Conservation (phyloP, 1,139 yeast genomes). For the Pichia sp. region DNA sequence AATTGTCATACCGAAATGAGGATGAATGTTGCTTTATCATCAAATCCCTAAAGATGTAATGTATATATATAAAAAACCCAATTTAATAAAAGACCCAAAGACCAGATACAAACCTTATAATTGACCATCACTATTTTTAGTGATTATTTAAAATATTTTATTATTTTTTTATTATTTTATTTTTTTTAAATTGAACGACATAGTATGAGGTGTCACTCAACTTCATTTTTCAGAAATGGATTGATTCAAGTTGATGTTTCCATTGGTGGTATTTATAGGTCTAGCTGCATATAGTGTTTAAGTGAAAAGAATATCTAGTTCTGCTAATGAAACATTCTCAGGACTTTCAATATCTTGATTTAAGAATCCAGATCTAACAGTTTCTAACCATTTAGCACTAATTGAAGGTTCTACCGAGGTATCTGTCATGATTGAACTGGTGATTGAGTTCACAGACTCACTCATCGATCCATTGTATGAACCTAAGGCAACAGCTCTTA, state of each 20-base stretch:
- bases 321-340: constrained; percentile 68
- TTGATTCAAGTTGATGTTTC: neutral
- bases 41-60: neutral
- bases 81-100: constrained; percentile 9
- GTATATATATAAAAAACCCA: constrained; percentile 6
- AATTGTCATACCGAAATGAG: no score
- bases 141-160: neutral
- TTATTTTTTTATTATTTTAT: neutral
- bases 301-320: constrained; percentile 59
- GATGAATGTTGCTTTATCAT: neutral
- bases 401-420: constrained; percentile 32
- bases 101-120: constrained; percentile 6
- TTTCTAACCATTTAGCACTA: constrained; percentile 61
- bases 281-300: constrained; percentile 17
- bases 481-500: constrained; percentile 64
- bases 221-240: no score
- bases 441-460: constrained; percentile 28
- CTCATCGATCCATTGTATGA: constrained; percentile 35
- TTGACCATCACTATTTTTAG: neutral
- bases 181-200: neutral
- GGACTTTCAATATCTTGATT: constrained; percentile 73
- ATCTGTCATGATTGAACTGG: constrained; percentile 30
- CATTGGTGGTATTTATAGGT: constrained; percentile 5
- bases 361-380: constrained; percentile 67
- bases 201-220: no score